Base-by-base conservation (phyloP, 1,139 yeast species). In the Candida sanyaensis region DNA sequence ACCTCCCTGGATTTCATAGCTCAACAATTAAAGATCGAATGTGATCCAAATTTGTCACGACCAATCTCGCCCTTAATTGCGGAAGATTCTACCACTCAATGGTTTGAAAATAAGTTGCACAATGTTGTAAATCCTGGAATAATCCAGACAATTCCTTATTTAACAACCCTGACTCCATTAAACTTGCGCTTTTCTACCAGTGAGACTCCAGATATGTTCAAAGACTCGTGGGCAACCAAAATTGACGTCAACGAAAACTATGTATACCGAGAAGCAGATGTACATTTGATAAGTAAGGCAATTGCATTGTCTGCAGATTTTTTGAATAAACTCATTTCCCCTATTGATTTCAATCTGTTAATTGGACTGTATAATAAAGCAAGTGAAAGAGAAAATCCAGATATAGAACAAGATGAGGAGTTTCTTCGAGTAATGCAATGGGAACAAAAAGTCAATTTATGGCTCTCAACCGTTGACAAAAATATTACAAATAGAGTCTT, bases 1-100 rank as follows among this genome's bases (percentile, higher is more conserved):
- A 44, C 50, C 2, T 40, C 56, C 2, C 44, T 48, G 6, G 59
- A 61, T 11, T 52, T 61, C 13, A 43, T 65, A 26, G 52, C 57
- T 26, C 55, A 56, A 5, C 53, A 62, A 38, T 46, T 53, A 34
- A 55, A 60, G n/a, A 56, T 66, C 30, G 46, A 52, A n/a, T 80
- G 86, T 55, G 71, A 69, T 38, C 49, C 64, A 1, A 51, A 65
- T 0, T 57, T 62, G 9, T 63, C 81, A 4, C 61, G 57, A 4
- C 88, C 90, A 0, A 53, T 85, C 3, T 55, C 75, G 42, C 92
- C 93, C 0, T 62, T 87, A 37, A 63, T 81, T 26, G 85, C 89
- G 0, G 90, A 85, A 53, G 76, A 79, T 49, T 66, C 77, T 34
- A 66, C 78, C 1, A 65, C 63, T 5, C 78, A 78, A 50, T 81